Evolutionary conservation across 2,329 filamentous ascomycete genomes (phyloP), one percentile per base, ranked within the genome.

Genomic region (Diaporthe citri): DNA sequence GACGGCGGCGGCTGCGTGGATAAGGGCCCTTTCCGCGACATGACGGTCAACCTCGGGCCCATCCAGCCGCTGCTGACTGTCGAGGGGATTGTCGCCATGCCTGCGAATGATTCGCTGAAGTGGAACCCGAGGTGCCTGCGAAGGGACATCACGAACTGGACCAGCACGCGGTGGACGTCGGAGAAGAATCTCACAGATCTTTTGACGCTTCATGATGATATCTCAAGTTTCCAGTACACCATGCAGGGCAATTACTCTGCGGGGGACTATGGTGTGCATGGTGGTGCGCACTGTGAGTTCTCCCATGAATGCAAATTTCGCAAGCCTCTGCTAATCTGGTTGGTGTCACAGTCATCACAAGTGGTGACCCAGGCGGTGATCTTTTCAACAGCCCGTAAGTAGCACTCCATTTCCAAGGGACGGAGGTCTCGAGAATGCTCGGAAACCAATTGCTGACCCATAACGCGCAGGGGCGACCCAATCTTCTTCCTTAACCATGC

Each of bases 101-200:
- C 64, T 12, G 64, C 48, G 22, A 69, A 69, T 10, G 34, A 69
- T 4, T 41, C 64, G 4, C 34, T 69, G 8, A 34, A 8, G 48
- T 69, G 64, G 64, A 85, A 86, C 75, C 84, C 84, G 22, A 82
- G 84, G 70, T 84, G 84, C 79, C 75, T 86, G 43, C 82, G 81
- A 57, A 81, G 83, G 20, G 84, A 85, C 75, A 75, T 86, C 28
- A 73, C 71, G 28, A 64, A 73, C 39, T 52, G 62, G 46, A 31
- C 39, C 36, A 73, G 62, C n/a, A 64, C 59, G 12, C 59, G 71
- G 4, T 73, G 60, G 46, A 64, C 46, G 4, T 66, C 60, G 2
- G 52, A 55, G 71, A 31, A 64, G 57, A 56, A 51, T 12, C 36
- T 73, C 2, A 52, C 62, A 20, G n/a, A 66, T 34, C 51, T 73